These are phyloP conservation scores for Microdochium nivale DNA, from an alignment of 2,329 filamentous ascomycete genomes.

Conservation along the genomic window DNA sequence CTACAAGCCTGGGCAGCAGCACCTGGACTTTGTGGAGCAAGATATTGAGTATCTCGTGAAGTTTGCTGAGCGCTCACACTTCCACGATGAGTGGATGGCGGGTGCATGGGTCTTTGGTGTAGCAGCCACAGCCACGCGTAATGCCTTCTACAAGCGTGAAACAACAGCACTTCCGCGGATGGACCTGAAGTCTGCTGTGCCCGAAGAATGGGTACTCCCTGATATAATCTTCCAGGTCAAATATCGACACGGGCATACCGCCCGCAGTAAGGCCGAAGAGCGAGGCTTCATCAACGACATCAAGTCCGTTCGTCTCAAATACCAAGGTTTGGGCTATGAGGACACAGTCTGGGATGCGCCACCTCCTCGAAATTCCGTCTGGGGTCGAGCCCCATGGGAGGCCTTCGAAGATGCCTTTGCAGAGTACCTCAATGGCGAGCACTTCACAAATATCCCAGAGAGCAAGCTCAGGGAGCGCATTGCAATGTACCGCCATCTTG, in stretches of 20 bases:
- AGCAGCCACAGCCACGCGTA: conserved; percentile 54
- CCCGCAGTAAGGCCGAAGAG: conserved; percentile 59
- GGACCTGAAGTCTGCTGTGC: conserved; percentile 69
- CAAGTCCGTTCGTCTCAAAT: conserved; percentile 73
- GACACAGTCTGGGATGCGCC: conserved; percentile 86
- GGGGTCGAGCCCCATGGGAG: conserved; percentile 50
- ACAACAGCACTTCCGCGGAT: conserved; percentile 56
- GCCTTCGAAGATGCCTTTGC: conserved; percentile 79
- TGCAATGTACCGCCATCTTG: conserved; percentile 51
- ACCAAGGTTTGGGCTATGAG: conserved; percentile 84
- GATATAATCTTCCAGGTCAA: conserved; percentile 85
- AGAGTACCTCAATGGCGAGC: conserved; percentile 74
- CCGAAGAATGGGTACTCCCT: conserved; percentile 74
- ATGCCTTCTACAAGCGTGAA: conserved; percentile 66
- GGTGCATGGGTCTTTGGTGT: conserved; percentile 83
- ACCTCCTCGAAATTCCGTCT: conserved; percentile 50
- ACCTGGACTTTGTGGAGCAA: conserved; percentile 56
- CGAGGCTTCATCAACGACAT: conserved; percentile 65
- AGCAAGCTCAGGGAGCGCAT: conserved; percentile 59
- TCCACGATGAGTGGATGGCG: conserved; percentile 76
- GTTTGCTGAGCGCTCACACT: conserved; percentile 75
- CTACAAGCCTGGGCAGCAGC: conserved; percentile 42
- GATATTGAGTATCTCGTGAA: conserved; percentile 90
- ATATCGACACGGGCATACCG: conserved; percentile 40
- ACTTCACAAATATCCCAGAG: conserved; percentile 51